phyloP scores from a whole-genome alignment of 176 grass and related monocot species.

The Musa schizocarpa region DNA sequence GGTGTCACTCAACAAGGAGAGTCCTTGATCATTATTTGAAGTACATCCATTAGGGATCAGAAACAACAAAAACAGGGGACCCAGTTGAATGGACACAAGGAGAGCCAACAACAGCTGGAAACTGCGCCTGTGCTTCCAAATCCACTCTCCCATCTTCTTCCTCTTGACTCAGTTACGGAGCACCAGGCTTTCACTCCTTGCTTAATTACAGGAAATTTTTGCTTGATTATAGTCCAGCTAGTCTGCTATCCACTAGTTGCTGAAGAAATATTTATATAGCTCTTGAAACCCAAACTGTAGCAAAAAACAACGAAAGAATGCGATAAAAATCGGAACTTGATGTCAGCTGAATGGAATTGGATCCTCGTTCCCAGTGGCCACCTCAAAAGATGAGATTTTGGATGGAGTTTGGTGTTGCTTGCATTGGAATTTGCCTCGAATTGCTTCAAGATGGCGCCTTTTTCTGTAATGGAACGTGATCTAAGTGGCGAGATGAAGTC shows the following conservation, averaged over 20 bases:
- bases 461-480: not conserved
- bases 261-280: not conserved
- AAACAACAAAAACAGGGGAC: not conserved
- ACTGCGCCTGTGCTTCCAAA: not conserved
- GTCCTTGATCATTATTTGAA: not conserved
- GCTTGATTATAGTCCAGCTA: not conserved
- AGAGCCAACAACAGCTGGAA: not conserved
- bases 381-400: not conserved
- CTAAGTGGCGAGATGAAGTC: not conserved
- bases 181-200: not conserved
- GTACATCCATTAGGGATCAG: not conserved
- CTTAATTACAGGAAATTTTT: not conserved
- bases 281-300: not conserved
- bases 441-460: slow-evolving; percentile 7
- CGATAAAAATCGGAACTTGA: not conserved
- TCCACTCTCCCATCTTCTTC: not conserved
- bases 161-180: not conserved
- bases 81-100: not conserved
- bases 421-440: slow-evolving; percentile 3
- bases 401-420: not conserved
- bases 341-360: not conserved
- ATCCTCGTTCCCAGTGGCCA: not conserved
- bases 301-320: slow-evolving; percentile 6
- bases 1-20: not conserved
- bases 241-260: too few relatives aligned